A percentile compares a stretch with the other conserved stretches of the same genome.
Evolutionary conservation across 169 alveolate genomes (phyloP).

Genomic region (Eimeria maxima): DNA sequence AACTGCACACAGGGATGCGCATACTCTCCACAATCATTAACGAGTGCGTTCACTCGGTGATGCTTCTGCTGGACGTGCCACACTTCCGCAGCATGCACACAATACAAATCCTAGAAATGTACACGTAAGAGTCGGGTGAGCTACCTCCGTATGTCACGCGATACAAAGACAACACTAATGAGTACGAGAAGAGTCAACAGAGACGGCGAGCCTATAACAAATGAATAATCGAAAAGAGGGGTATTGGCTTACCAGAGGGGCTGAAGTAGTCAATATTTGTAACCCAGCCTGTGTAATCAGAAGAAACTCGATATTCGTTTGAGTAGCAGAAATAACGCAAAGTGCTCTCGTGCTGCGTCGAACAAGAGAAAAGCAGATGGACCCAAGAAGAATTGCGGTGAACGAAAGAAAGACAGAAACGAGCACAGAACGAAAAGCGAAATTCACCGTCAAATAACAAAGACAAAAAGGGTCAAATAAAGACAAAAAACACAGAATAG

Average conservation of each 20-base stretch:
- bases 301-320: conserved; percentile 90
- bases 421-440: not conserved
- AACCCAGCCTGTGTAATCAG: conserved; percentile 93
- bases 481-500: not conserved
- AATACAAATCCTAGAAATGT: no score
- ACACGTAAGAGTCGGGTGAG: no score
- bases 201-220: not conserved
- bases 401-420: not conserved
- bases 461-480: not conserved
- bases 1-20: not conserved
- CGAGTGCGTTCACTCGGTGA: not conserved
- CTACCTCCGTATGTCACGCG: not conserved
- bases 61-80: not conserved
- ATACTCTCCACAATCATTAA: not conserved
- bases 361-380: not conserved
- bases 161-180: not conserved
- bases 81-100: no score
- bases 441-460: not conserved
- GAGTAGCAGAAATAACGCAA: conserved; percentile 91
- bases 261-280: conserved; percentile 92
- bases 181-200: not conserved
- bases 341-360: conserved; percentile 47
- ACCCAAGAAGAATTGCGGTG: not conserved
- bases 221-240: not conserved
- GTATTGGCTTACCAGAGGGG: conserved; percentile 82